Base-by-base conservation (phyloP, 495 filamentous ascomycete species). In the Collariella sp. region DNA sequence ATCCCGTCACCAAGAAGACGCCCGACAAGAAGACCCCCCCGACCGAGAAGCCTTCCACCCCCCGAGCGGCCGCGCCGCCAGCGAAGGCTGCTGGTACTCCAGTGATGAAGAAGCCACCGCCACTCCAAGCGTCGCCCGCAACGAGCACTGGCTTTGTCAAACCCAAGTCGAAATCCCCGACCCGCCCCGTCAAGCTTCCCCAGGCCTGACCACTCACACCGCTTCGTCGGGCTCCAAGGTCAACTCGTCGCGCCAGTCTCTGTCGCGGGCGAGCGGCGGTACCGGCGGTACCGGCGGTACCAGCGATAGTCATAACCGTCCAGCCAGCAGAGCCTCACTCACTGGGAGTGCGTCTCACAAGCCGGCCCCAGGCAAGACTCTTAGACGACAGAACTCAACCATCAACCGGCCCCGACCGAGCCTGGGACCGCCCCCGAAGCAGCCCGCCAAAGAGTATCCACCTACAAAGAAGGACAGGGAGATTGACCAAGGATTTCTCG, bases 401-500 rank as follows among this genome's bases (percentile, higher is more conserved):
- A 62, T 69, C 50, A 64, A 61, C 54, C 67, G 72, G 44, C 56
- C 72, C 22, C 70, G 77, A 41, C 76, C 77, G 1, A 79, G 77
- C 47, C 54, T 80, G 16, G 77, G 77, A 9, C 72, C 64, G 12
- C 77, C 77, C 19, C 76, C 77, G 12, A 75, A 76, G 48, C 65
- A 63, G 52, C 16, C 60, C 26, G 52, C 63, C 15, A 64, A 72
- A 62, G 72, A 79, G 13, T 66, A 73, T 19, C 68, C 73, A 2
- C 54, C 64, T 5, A 52, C 58, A 2, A 74, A 71, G 55, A 73
- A 63, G 43, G 72, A 76, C 35, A 66, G 62, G 49, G 65, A 80
- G 1, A 75, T 84, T 2, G 83, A 87, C 61, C 85, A 89, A 50
- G 70, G 84, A 3, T 96, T 96, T 70, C 75, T 96, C 15, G 88